Conservation (phyloP, 345 rosid species). For the Lepidium sativum region DNA sequence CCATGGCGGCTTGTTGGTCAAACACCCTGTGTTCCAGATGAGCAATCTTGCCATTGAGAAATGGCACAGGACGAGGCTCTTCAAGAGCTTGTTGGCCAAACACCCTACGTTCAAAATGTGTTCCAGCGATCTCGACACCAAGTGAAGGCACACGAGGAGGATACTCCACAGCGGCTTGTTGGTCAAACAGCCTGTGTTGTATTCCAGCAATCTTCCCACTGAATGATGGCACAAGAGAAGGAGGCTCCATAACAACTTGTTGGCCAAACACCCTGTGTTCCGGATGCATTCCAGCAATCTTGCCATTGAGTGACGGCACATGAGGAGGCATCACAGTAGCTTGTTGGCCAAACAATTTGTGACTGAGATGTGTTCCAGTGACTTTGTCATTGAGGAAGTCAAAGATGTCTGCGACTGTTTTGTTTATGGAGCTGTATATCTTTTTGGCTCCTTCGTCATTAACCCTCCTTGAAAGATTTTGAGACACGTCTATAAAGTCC, state of each 20-base stretch:
- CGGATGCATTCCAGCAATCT: not conserved
- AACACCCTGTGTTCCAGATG: not conserved
- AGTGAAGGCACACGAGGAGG: no score
- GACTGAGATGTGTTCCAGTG: conserved; percentile 16
- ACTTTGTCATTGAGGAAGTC: conserved; percentile 27
- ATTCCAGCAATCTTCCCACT: not conserved
- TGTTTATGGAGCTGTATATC: conserved; percentile 31
- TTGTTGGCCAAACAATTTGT: conserved; percentile 27
- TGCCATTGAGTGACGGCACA: not conserved
- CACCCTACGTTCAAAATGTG: conserved; percentile 23
- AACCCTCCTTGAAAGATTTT: conserved; percentile 45
- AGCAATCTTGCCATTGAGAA: not conserved
- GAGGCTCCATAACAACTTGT: no score
- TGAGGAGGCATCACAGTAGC: not conserved
- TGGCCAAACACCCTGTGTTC: not conserved
- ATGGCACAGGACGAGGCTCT: not conserved
- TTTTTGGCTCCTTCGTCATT: conserved; percentile 26
- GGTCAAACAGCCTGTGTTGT: not conserved
- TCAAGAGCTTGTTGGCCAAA: conserved; percentile 21
- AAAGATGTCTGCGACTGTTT: conserved; percentile 18
- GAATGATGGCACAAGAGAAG: no score
- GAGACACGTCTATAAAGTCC: conserved; percentile 36
- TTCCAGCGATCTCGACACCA: conserved; percentile 18
- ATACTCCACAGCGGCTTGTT: no score
- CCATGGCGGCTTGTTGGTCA: not conserved